Base-by-base conservation (phyloP, 352 stramenopile species). In the Globisporangium acanthophoron region DNA sequence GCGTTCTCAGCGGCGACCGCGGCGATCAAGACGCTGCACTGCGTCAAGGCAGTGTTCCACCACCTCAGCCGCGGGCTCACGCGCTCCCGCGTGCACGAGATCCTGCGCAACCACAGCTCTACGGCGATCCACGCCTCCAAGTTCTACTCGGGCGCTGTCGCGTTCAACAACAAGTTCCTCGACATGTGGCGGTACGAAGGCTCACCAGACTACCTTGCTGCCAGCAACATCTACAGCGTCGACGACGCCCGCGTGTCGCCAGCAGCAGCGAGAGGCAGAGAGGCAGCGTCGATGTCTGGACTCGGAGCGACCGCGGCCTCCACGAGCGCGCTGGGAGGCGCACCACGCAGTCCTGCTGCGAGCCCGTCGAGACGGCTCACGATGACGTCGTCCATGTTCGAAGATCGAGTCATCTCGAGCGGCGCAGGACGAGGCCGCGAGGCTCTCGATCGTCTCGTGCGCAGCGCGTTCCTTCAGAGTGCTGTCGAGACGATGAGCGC, bases 121-220 rank as follows among this genome's bases (percentile, higher is more conserved):
- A 78, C 73, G 9, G 84, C 78, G 9, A 74, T 90, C 51, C 76
- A 90, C 64, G 76, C 76, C 27, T 67, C 78, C 13, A 83, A 80
- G 41, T 89, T 92, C 47, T 90, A 89, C 64, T 81, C 73, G 0
- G 80, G 82, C 24, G 85, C 77, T 5, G 78, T 89, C 29, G 64
- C 74, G n/a, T 90, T 92, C 66, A 88, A 74, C 62, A 87, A 87
- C 68, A 82, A 79, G 47, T 92, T 90, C 44, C 70, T 92, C 39
- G 80, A 88, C 56, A 87, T 90, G 77, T 92, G 82, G 82, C 69
- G 78, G 18, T 80, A 87, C 53, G 82, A 92, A 70, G 82, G 78
- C 21, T 92, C 79, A 3, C 80, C 80, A 0, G 82, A 92, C 64
- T 92, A 92, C 55, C 64, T 92, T 21, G 80, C 74, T 1, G 77